Percentiles rank a stretch among this genome's conserved stretches.
Conservation (phyloP, 23 red algal genomes). For the Gracilaria gracilis region DNA sequence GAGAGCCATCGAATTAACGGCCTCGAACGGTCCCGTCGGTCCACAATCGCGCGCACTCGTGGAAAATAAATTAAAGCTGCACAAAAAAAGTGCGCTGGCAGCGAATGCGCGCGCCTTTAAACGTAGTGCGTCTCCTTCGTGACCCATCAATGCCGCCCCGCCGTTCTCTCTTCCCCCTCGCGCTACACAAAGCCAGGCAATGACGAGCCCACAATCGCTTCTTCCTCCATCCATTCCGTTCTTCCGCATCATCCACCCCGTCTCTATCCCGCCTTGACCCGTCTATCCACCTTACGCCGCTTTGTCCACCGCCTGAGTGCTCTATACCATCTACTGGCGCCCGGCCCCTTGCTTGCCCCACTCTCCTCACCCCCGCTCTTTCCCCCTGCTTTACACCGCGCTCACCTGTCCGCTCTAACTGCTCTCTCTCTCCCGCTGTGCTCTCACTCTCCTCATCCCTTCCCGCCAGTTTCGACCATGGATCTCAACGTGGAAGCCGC, state of each 20-base stretch:
- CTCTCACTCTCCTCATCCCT: neutral
- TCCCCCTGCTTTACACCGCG: neutral
- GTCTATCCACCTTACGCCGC: neutral
- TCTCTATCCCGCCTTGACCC: conserved; percentile 6
- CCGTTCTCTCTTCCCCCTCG: neutral
- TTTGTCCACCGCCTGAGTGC: neutral
- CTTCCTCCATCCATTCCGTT: neutral
- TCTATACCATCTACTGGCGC: neutral
- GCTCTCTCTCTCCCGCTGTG: neutral
- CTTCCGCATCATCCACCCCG: neutral
- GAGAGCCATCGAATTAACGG: neutral
- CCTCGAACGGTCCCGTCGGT: neutral
- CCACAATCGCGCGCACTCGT: neutral
- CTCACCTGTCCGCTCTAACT: neutral
- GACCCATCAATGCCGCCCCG: neutral
- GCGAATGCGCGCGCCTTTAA: neutral
- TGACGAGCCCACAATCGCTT: conserved; percentile 7
- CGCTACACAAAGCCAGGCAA: conserved; percentile 15
- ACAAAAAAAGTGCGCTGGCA: neutral
- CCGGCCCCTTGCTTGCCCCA: neutral
- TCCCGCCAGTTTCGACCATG: neutral
- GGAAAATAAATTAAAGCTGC: neutral
- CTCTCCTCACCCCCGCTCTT: neutral
- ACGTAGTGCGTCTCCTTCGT: neutral
- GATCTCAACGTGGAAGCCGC: conserved; percentile 1